Evolutionary conservation across 2,329 filamentous ascomycete species (phyloP).

Genomic region (Alternaria ventricosa): DNA sequence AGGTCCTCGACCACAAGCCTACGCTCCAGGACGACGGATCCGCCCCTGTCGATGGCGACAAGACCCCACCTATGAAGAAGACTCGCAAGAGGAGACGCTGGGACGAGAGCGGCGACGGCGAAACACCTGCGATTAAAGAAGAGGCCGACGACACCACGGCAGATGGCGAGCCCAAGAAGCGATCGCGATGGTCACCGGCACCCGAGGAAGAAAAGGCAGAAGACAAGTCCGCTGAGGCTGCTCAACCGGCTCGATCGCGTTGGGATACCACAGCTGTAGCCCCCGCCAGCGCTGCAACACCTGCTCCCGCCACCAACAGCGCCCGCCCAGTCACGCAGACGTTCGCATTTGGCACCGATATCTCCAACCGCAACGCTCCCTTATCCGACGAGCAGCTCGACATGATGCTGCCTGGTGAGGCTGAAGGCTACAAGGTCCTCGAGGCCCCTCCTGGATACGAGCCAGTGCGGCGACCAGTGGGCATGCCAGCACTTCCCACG

Average conservation of each 20-base stretch:
- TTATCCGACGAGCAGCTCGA: constrained; percentile 95
- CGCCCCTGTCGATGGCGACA: constrained; percentile 71
- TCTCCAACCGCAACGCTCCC: constrained; percentile 77
- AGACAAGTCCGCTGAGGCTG: constrained; percentile 64
- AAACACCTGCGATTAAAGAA: constrained; percentile 16
- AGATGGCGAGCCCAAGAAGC: constrained; percentile 51
- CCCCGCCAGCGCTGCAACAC: constrained; percentile 27
- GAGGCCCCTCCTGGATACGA: constrained; percentile 92
- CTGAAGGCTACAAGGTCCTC: constrained; percentile 90
- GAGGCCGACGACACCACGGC: constrained; percentile 26
- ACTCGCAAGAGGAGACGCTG: constrained; percentile 84
- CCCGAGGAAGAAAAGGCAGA: constrained; percentile 26
- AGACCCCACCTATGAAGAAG: constrained; percentile 69
- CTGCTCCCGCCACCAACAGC: constrained; percentile 33
- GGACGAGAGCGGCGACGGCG: constrained; percentile 71
- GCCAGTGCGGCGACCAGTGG: constrained; percentile 75
- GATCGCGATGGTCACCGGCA: constrained; percentile 83
- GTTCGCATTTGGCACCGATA: constrained; percentile 79
- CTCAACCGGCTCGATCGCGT: constrained; percentile 39
- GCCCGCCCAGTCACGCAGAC: constrained; percentile 49
- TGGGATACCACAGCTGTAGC: constrained; percentile 45
- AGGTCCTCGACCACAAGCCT: constrained; percentile 70
- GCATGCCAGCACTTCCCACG: constrained; percentile 75
- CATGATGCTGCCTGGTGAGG: constrained; percentile 83
- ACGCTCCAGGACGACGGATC: constrained; percentile 70